Base-by-base conservation (phyloP, 192 early-diverging fungal species). In the Backusella morwellensis region DNA sequence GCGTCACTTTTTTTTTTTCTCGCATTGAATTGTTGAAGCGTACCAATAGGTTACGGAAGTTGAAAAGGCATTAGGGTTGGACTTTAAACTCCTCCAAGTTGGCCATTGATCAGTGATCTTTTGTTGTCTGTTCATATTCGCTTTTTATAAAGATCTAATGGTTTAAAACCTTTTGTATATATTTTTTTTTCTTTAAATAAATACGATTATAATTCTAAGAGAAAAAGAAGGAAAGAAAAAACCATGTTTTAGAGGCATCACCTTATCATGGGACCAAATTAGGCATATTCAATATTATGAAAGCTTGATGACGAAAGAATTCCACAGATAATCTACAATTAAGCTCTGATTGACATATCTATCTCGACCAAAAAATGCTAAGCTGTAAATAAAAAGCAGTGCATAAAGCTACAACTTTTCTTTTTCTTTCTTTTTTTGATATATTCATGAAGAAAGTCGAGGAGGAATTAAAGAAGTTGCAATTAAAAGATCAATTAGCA, bases 281-380 rank as follows among this genome's bases (percentile, higher is more conserved):
- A 29, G 23, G 56, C 26, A 63, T 29, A 63, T 63, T 63, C 56
- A 63, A 63, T 63, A 63, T 63, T 63, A 63, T 63, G 23, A 63
- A 63, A 63, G 56, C 26, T 63, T 63, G 29, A 63, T 63, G 23
- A 29, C 23, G 8, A 2, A 29, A 63, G 56, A 63, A 63, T 29
- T 29, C 56, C 56, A 59, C 54, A 59, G 23, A 59, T 59, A 3
- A 59, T 59, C 23, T 32, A 32, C 32, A 32, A 32, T 32, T 32
- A 32, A 32, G 32, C 50, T 14, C 4, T 54, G 21, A 54, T 54
- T 54, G 52, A 54, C 9, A 1, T 54, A 21, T 54, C 21, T 3
- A 3, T 32, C 32, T 32, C 32, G 32, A 32, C 32, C 32, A 32
- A 59, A 59, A 26, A 59, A 59, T 12, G 26, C 54, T 26, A 59